Base-by-base conservation (phyloP, 2,329 filamentous ascomycete genomes). In the Lachnellula hyalina region DNA sequence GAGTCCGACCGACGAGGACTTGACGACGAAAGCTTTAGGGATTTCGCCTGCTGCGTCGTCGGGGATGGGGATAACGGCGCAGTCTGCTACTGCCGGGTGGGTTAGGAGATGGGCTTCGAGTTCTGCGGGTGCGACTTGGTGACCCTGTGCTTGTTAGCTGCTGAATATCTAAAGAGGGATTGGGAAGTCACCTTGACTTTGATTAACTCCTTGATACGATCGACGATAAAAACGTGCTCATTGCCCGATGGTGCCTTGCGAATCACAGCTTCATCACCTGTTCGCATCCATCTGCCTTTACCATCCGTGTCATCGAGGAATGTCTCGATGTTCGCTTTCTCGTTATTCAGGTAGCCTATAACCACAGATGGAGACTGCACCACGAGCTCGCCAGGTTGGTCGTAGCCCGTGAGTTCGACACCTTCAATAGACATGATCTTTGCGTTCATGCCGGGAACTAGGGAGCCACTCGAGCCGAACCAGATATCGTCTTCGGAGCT, bases 261-360 rank as follows among this genome's bases (percentile, higher is more conserved):
- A 21, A 56, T 35, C 5, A 56, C 54, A 11, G 54, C 90, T 68
- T 95, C 89, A 64, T 96, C 92, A 5, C 92, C 92, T 0, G 92
- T 96, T 41, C 81, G 82, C 78, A 96, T 83, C 83, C 90, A 94
- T 59, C 84, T 73, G 9, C 84, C 84, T 14, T 73, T 68, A n/a
- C 78, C 77, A 61, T 91, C 85, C 1, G 84, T 77, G 50, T 85
- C 77, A 58, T 73, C 74, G 0, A 85, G 67, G 65, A 90, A 96
- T 0, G 91, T 94, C 68, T 95, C 90, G 50, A 80, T 77, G 19
- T 85, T 95, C 3, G 92, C 90, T 65, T 88, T 86, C 45, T 88
- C 84, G 66, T 96, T 96, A 73, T 95, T 87, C 51, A 96, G 74
- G 63, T 96, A 96, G 1, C 92, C 92, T 0, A 96, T 72, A 0